Percentiles rank a stretch among this genome's conserved stretches.
phyloP scores from a whole-genome alignment of 805 yeast species.

The Peterozyma toletana region DNA sequence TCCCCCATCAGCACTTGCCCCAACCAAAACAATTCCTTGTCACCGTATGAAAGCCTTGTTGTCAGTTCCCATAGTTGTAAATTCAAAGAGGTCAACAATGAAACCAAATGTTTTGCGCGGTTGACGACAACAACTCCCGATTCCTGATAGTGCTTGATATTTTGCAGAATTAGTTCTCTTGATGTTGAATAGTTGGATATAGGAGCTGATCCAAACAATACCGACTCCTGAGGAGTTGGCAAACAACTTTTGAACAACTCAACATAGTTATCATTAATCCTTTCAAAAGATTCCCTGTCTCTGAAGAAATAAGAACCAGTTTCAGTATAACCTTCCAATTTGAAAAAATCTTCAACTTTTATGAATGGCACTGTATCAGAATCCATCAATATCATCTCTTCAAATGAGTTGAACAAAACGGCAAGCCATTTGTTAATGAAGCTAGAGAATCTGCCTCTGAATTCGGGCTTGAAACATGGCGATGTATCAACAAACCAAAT shows the following conservation, averaged over 20 bases:
- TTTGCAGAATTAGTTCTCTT: slow-evolving; percentile 29
- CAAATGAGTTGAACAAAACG: slow-evolving; percentile 48
- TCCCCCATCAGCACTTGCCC: slow-evolving; percentile 55
- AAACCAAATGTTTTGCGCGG: slow-evolving; percentile 39
- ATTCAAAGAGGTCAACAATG: slow-evolving; percentile 35
- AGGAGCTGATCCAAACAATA: slow-evolving; percentile 27
- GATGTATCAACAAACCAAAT: slow-evolving; percentile 15
- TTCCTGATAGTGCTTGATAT: slow-evolving; percentile 39
- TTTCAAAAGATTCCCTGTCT: slow-evolving; percentile 33
- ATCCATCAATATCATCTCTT: slow-evolving; percentile 46
- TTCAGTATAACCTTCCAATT: slow-evolving; percentile 24
- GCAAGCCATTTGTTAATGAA: slow-evolving; percentile 43
- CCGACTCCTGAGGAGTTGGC: slow-evolving; percentile 33
- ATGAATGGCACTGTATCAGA: slow-evolving; percentile 40
- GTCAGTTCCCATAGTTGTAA: slow-evolving; percentile 36
- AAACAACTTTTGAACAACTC: slow-evolving; percentile 37
- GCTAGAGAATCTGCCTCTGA: neutral
- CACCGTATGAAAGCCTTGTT: slow-evolving; percentile 61
- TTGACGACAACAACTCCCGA: slow-evolving; percentile 42
- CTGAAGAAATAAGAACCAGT: slow-evolving; percentile 39
- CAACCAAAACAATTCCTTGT: slow-evolving; percentile 73
- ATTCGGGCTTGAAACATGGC: neutral
- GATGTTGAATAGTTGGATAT: slow-evolving; percentile 25
- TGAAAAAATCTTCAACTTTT: slow-evolving; percentile 27
- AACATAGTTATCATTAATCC: slow-evolving; percentile 24